Evolutionary conservation across 139 green algal species (phyloP), one percentile per base, ranked within the genome.

Genomic region (Volvox africanus): DNA sequence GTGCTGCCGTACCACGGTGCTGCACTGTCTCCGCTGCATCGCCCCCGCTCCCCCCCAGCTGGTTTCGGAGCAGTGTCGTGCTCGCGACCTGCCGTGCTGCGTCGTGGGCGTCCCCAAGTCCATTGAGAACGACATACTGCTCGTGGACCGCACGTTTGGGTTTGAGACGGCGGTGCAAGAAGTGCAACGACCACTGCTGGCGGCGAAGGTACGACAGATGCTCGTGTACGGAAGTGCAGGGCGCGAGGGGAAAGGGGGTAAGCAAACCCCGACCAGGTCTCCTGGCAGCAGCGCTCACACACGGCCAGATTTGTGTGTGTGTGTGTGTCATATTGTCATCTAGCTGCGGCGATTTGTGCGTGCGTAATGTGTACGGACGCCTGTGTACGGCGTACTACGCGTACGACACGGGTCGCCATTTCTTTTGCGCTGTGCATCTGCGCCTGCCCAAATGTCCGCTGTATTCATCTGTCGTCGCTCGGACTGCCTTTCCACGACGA

Each of bases 151-250:
- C 65, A 96, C 94, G 20, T 98, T 98, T 87, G 96, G 96, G 13
- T 99, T 99, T 89, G 97, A 99, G 88, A 99, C 97, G 22, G 97
- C 98, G 28, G 97, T 99, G 84, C 96, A 99, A 93, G 97, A 99
- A 94, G 95, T 96, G 80, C 96, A 99, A 93, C 93, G 95, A 11
- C 76, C 88, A 92, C 95, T 32, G 69, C 85, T 89, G 69, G 85
- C 85, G 3, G 85, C 85, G 69, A 89, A 89, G 85, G 85, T 89
- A 30, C 16, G 61, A 30, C 18, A 17, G 19, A 26, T 24, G 65
- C 22, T 32, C n/a, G 61, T 37, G 20, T 21, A 32, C 33, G 71
- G 28, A 30, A 37, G 71, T 36, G 71, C 14, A 26, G 61, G 32
- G 20, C 55, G 22, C 44, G 44, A 28, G 65, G 65, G 65, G 65